Evolutionary conservation across 2,329 filamentous ascomycete species (phyloP), one percentile per base, ranked within the genome.

Genomic region (Microcyclospora tardicrescens): DNA sequence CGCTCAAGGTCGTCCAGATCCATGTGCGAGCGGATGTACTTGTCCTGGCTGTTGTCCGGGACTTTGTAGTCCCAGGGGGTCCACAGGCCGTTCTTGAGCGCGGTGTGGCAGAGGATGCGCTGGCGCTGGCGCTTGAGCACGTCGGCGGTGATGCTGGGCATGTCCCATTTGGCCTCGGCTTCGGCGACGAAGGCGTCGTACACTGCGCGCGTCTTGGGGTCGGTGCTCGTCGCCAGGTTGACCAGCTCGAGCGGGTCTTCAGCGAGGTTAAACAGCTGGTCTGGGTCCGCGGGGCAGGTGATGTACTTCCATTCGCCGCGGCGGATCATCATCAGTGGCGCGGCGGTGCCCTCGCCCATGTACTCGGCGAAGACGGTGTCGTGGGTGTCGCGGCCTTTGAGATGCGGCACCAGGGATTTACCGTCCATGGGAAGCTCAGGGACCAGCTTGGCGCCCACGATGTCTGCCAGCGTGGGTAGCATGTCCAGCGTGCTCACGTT

Each of bases 281-380:
- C 79, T 27, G 81, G 79, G 56, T 95, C 87, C 15, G 79, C 79
- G 6, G 86, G 78, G 53, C 85, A 94, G 46, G 75, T 85, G 47
- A 91, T 77, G 60, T 86, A 94, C 68, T 95, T 95, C 84, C 84
- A 95, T 34, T 73, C 71, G 8, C 84, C 84, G 39, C 85, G 79
- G 41, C 83, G 79, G 56, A 95, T 95, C 87, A 95, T 95, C 71
- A 93, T 84, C 40, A 93, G 74, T 1, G 87, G 87, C 4, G 82
- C 79, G 40, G 93, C 71, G 1, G 87, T 94, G 35, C 87, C 87
- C 63, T 95, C 87, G 36, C 85, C 87, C 55, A 89, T 93, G 65
- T 95, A 95, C 65, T 95, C 87, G 43, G 85, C 86, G 52, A 89
- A 81, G n/a, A 91, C 86, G 10, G 83, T 91, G 59, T 95, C 86